A percentile compares a stretch with the other conserved stretches of the same genome.
Evolutionary conservation across 805 yeast genomes (phyloP).

Genomic region (Candida glaebosa): DNA sequence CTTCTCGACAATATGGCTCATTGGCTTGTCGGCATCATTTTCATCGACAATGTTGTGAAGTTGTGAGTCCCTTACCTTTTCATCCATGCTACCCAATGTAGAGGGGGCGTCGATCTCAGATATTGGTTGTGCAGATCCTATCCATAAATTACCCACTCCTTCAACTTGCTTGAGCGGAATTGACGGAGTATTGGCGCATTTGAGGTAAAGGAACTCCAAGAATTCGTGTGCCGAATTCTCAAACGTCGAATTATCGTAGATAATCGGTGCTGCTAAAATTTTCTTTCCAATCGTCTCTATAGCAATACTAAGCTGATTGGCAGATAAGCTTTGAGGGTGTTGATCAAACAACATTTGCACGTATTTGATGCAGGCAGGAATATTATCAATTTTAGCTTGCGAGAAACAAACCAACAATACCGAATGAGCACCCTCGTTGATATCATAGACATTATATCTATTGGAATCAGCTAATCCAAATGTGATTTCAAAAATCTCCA

Average conservation of each 20-base stretch:
- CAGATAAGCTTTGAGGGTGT: conserved; percentile 54
- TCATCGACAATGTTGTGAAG: conserved; percentile 22
- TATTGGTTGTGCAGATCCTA: conserved; percentile 38
- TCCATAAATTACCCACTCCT: conserved; percentile 9
- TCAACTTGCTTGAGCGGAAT: conserved; percentile 12
- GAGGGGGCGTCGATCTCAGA: conserved; percentile 35
- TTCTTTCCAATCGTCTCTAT: conserved; percentile 51
- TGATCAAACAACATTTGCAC: conserved; percentile 46
- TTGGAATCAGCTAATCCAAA: conserved; percentile 28
- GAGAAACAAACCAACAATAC: conserved; percentile 42
- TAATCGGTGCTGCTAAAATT: conserved; percentile 24
- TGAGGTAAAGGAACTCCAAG: conserved; percentile 38
- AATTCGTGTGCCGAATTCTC: conserved; percentile 30
- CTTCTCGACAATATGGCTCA: conserved; percentile 13
- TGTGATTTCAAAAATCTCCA: conserved; percentile 27
- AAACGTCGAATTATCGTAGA: conserved; percentile 6
- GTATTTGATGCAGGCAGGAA: conserved; percentile 33
- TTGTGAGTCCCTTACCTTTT: conserved; percentile 10
- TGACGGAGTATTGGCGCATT: conserved; percentile 35
- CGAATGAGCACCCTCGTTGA: conserved; percentile 65
- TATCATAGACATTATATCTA: conserved; percentile 16
- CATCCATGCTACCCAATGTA: conserved; percentile 26
- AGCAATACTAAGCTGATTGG: conserved; percentile 55
- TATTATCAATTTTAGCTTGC: conserved; percentile 15
- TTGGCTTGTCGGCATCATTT: conserved; percentile 32